A percentile compares a stretch with the other conserved stretches of the same genome.
These are phyloP conservation scores for Sonneratia caseolaris DNA, from an alignment of 345 rosid species.

Conservation along the genomic window DNA sequence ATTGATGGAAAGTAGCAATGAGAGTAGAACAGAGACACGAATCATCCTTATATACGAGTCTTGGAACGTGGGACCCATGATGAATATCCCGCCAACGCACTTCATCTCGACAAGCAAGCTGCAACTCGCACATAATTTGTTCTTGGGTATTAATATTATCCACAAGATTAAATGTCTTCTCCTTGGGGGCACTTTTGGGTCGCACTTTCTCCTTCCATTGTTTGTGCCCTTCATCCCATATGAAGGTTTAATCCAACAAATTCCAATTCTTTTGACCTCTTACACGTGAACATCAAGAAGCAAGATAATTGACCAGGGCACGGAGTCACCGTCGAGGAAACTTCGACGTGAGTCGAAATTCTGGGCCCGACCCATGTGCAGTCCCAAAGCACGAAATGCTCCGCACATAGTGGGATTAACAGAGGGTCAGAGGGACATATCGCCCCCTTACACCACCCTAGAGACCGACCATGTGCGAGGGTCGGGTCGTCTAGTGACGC, in stretches of 20 bases:
- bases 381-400: no score
- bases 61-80: not conserved
- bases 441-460: no score
- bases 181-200: no score
- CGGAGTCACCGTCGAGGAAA: not conserved
- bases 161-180: not conserved
- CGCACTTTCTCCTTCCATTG: not conserved
- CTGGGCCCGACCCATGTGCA: no score
- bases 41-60: not conserved
- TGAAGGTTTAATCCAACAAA: not conserved
- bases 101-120: not conserved
- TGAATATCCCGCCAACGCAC: not conserved
- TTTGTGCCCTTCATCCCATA: not conserved
- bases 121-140: not conserved
- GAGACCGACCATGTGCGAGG: no score
- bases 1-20: constrained; percentile 1
- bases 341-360: no score
- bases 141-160: not conserved
- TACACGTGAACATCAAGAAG: not conserved
- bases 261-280: not conserved
- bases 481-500: no score
- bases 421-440: no score
- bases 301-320: not conserved
- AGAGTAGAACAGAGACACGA: not conserved
- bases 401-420: no score